Percentiles rank a stretch among this genome's conserved stretches.
Evolutionary conservation across 176 grass and related monocot genomes (phyloP).

Genomic region (Olyra latifolia): DNA sequence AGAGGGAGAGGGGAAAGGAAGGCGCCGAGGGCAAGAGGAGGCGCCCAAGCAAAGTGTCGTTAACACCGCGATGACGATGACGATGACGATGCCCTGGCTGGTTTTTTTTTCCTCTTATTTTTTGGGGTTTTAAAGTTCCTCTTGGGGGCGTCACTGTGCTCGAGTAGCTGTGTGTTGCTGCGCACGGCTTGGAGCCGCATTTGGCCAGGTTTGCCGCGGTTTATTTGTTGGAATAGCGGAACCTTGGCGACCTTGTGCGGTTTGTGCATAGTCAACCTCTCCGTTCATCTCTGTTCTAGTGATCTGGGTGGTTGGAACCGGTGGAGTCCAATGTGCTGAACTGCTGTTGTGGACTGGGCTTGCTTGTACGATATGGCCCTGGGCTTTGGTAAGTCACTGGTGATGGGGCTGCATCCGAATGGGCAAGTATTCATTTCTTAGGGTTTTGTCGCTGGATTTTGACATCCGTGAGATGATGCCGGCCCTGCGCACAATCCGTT

Average conservation of each 20-base stretch:
- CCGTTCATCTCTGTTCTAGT: not conserved
- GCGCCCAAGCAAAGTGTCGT: conserved; percentile 18
- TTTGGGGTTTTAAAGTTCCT: not conserved
- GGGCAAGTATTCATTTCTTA: no score
- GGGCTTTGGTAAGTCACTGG: not conserved
- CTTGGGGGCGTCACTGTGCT: not conserved
- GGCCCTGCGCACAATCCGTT: not conserved
- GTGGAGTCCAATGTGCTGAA: not conserved
- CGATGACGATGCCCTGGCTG: not conserved
- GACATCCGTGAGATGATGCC: not conserved
- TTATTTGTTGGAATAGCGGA: not conserved
- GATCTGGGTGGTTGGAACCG: not conserved
- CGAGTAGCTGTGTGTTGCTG: not conserved
- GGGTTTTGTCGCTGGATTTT: not conserved
- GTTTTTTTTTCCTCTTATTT: not conserved
- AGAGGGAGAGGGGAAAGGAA: not conserved
- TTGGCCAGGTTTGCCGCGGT: not conserved
- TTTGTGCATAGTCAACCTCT: not conserved
- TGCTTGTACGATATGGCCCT: not conserved
- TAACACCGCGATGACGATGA: not conserved
- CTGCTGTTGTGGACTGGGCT: not conserved
- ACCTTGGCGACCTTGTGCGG: conserved; percentile 1
- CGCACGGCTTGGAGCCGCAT: not conserved
- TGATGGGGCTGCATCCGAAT: no score
- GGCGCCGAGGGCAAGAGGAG: conserved; percentile 7